Evolutionary conservation across 2,329 filamentous ascomycete species (phyloP), one percentile per base, ranked within the genome.

Genomic region (Fusarium subglutinans): DNA sequence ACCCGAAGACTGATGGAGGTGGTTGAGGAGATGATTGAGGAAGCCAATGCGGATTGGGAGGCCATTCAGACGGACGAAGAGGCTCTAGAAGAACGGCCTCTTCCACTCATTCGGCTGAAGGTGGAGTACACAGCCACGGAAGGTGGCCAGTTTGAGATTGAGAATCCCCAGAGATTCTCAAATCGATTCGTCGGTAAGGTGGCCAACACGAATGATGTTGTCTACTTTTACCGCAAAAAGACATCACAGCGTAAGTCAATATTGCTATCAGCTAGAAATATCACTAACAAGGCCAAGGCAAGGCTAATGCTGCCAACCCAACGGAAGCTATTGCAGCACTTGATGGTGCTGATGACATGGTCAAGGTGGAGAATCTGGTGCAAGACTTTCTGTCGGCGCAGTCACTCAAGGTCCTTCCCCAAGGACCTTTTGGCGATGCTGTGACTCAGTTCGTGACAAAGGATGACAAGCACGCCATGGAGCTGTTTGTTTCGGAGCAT

Each of bases 141-240:
- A 50, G 95, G 94, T 8, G 93, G 94, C 20, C 90, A 91, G 41
- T 99, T 94, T 78, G 94, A 98, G 75, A 92, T 93, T 73, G 96
- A 98, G 81, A 99, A 99, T 70, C 95, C 96, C 1, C 96, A 98
- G 80, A 91, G 96, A 14, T 98, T 98, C 79, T 98, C 96, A 0
- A 97, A 97, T 80, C 90, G 95, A 6, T 99, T 98, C 76, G 88
- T 93, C 3, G 93, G 91, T n/a, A 93, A 91, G 79, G 96, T 99
- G 2, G 96, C 96, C 67, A 99, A 99, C 79, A 91, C 92, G 15
- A 97, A 95, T 76, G 96, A 99, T 77, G 94, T 99, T 1, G 91
- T 99, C 2, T 93, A 96, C 78, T 98, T 97, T 80, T 92, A 98
- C 82, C 90, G 94, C 63, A 98, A 96, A 83, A 98, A 98, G 83